Conservation (phyloP, 371 early-diverging fungal species). For the Rhizopus arrhizus region DNA sequence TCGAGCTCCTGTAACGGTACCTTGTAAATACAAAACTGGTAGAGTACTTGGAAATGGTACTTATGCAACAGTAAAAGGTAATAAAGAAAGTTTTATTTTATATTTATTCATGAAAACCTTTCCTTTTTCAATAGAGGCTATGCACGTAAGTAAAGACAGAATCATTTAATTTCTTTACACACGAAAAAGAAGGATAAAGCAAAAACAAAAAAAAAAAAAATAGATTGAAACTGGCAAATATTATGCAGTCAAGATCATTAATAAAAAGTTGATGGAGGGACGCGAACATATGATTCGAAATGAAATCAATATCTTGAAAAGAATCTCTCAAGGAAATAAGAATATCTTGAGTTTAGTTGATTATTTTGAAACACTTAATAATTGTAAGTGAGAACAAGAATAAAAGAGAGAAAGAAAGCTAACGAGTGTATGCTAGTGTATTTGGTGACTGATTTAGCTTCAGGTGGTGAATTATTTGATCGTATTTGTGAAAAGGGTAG, state of each 20-base stretch:
- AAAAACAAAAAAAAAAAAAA: background rate
- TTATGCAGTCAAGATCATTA: slow-evolving; percentile 92
- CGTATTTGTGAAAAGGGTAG: slow-evolving; percentile 80
- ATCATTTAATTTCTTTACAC: background rate
- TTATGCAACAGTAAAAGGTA: slow-evolving; percentile 76
- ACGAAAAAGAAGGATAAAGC: background rate
- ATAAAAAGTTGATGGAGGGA: slow-evolving; percentile 86
- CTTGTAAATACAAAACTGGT: slow-evolving; percentile 75
- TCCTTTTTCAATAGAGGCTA: slow-evolving; percentile 42
- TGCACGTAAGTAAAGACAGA: slow-evolving; percentile 40
- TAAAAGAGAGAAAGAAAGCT: background rate
- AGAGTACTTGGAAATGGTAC: slow-evolving; percentile 69
- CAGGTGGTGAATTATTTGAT: slow-evolving; percentile 91
- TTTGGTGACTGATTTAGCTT: slow-evolving; percentile 86
- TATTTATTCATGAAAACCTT: background rate
- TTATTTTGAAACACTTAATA: slow-evolving; percentile 91
- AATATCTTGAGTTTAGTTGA: slow-evolving; percentile 87
- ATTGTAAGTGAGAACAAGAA: slow-evolving; percentile 56
- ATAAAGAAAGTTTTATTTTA: slow-evolving; percentile 1
- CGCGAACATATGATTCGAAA: slow-evolving; percentile 89
- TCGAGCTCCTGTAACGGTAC: slow-evolving; percentile 50
- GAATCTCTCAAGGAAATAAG: slow-evolving; percentile 83
- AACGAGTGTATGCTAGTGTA: slow-evolving; percentile 59
- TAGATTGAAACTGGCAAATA: slow-evolving; percentile 82
- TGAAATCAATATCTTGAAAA: slow-evolving; percentile 84